Percentiles rank a stretch among this genome's conserved stretches.
Conservation (phyloP, 2,329 filamentous ascomycete species). For the Fusarium gaditjirri region DNA sequence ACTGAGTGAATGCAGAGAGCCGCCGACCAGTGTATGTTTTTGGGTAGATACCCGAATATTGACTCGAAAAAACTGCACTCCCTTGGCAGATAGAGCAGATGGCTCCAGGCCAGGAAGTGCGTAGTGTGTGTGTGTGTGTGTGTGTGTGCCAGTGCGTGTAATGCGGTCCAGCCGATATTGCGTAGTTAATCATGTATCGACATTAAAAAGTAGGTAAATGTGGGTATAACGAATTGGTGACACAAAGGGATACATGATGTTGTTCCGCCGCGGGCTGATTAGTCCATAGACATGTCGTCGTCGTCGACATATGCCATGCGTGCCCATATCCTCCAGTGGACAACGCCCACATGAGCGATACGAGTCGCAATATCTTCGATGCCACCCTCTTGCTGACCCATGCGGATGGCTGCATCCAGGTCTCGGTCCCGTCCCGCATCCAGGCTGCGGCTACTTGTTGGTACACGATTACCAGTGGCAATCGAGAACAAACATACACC, state of each 20-base stretch:
- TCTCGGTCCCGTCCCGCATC: constrained; percentile 48
- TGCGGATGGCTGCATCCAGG: constrained; percentile 50
- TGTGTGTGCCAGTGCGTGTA: background rate
- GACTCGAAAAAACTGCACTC: background rate
- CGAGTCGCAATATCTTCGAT: constrained; percentile 78
- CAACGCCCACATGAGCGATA: constrained; percentile 81
- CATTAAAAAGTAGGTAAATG: constrained; percentile 40
- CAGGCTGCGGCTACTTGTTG: constrained; percentile 51
- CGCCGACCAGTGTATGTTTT: constrained; percentile 26
- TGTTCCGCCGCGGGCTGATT: constrained; percentile 10
- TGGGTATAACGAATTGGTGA: constrained; percentile 25
- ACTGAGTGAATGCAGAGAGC: constrained; percentile 30
- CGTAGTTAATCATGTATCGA: constrained; percentile 16
- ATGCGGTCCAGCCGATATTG: constrained; percentile 35
- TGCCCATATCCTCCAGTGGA: constrained; percentile 93
- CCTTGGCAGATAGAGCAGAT: background rate
- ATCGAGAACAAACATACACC: constrained; percentile 65
- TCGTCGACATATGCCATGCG: constrained; percentile 73
- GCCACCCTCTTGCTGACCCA: constrained; percentile 62
- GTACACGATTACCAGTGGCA: constrained; percentile 62
- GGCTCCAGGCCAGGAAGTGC: background rate
- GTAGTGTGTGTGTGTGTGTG: background rate
- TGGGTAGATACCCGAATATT: constrained; percentile 2
- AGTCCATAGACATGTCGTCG: constrained; percentile 51
- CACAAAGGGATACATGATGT: constrained; percentile 22